A percentile compares a stretch with the other conserved stretches of the same genome.
These are phyloP conservation scores for Trypanosoma theileri DNA, from an alignment of 208 protist species.

Conservation along the genomic window DNA sequence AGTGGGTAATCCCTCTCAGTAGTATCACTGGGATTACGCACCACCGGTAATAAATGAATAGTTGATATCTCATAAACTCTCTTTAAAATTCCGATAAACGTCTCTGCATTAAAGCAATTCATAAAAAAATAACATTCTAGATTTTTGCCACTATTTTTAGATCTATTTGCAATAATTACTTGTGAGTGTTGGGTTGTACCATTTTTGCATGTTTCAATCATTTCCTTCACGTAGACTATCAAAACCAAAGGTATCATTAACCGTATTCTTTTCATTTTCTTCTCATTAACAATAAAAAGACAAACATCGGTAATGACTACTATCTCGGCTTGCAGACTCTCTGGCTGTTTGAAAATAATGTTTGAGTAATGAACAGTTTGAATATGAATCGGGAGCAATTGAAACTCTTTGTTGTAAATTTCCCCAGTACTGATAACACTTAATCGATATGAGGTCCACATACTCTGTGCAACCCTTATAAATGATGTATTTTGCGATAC, in stretches of 20 bases:
- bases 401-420: background rate
- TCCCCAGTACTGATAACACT: background rate
- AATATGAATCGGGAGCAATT: background rate
- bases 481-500: slow-evolving; percentile 2
- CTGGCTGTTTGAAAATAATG: background rate
- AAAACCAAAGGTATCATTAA: background rate
- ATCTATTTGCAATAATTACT: background rate
- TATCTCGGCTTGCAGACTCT: background rate
- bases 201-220: background rate
- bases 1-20: background rate
- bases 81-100: slow-evolving; percentile 7
- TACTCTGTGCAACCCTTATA: background rate
- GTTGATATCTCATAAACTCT: background rate
- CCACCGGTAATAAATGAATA: background rate
- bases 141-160: background rate
- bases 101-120: background rate
- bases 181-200: background rate
- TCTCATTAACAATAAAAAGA: slow-evolving; percentile 8
- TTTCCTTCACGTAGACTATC: background rate
- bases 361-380: slow-evolving; percentile 5
- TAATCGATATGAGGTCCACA: slow-evolving; percentile 14
- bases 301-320: slow-evolving; percentile 10
- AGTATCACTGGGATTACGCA: background rate
- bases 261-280: background rate
- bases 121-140: background rate